Base-by-base conservation (phyloP, 345 rosid species). In the Moricandia moricandioides region DNA sequence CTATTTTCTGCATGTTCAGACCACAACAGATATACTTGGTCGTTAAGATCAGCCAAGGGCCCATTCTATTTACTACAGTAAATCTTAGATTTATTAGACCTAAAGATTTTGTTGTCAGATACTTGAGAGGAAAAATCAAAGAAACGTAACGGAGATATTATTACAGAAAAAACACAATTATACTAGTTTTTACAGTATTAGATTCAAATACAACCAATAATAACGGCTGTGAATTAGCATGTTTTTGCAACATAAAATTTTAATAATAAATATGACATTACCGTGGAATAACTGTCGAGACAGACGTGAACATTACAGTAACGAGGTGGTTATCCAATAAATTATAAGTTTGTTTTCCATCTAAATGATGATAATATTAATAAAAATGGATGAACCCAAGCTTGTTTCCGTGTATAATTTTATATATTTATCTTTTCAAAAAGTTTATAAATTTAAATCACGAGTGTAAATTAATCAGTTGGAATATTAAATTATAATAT, bases 401-500 rank as follows among this genome's bases (percentile, higher is more conserved):
- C 14, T 43, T 13, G 18, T 47, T 47, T 47, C 54, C 18, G 17
- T 47, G 54, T 47, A 6, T 14, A 47, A 6, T 7, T 14, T 34
- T 34, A 47, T 14, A 21, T 21, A 21, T 21, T 21, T 21, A 21
- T 21, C 24, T 21, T 21, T 21, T 21, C 24, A 21, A 21, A 21
- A 21, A 2, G 24, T 21, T 21, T 21, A 33, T 33, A 49, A 49
- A 49, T 16, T 14, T 49, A 49, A 14, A 49, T 49, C 55, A 16
- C 52, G 52, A 13, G 52, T 45, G 17, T 45, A 45, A 21, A 14
- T 14, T 24, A 26, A 43, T 26, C 33, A 56, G 30, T 63, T 45
- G 64, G 16, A 71, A 71, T 47, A 71, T 71, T 60, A 45, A 61
- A 71, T 2, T 45, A 47, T 45, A 21, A 21, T 21, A 21, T 21